A percentile compares a stretch with the other conserved stretches of the same genome.
These are phyloP conservation scores for Trichosporon coremiiforme DNA, from an alignment of 1,284 basidiomycete species.

Conservation along the genomic window DNA sequence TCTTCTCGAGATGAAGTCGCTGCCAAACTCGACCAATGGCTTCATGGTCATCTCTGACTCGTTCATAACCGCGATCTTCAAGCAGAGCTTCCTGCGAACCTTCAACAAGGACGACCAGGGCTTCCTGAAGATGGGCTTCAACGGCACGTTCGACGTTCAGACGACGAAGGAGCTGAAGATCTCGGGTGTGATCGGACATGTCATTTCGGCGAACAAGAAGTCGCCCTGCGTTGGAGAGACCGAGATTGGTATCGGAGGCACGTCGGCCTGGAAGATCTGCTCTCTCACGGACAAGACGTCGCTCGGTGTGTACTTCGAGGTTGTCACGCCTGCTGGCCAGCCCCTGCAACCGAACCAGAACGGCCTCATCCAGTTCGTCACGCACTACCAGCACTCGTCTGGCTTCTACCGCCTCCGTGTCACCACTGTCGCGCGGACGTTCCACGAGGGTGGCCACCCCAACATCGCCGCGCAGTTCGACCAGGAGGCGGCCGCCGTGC, in stretches of 20 bases:
- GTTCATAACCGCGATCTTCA: slow-evolving; percentile 98
- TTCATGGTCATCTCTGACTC: slow-evolving; percentile 96
- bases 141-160: slow-evolving; percentile 97
- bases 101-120: slow-evolving; percentile 95
- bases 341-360: slow-evolving; percentile 87
- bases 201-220: slow-evolving; percentile 96
- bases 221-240: slow-evolving; percentile 97
- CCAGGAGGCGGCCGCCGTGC: slow-evolving; percentile 95
- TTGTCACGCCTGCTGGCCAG: slow-evolving; percentile 97
- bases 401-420: slow-evolving; percentile 93
- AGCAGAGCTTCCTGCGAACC: slow-evolving; percentile 92
- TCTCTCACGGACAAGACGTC: slow-evolving; percentile 85
- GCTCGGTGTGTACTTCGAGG: slow-evolving; percentile 95
- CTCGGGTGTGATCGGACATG: slow-evolving; percentile 96
- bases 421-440: slow-evolving; percentile 94
- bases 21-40: slow-evolving; percentile 94
- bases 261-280: slow-evolving; percentile 99
- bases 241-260: slow-evolving; percentile 98
- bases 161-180: slow-evolving; percentile 99
- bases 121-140: slow-evolving; percentile 95
- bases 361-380: slow-evolving; percentile 97
- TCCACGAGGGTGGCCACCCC: slow-evolving; percentile 93
- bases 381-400: slow-evolving; percentile 96
- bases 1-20: slow-evolving; percentile 93
- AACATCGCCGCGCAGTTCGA: slow-evolving; percentile 93